Base-by-base conservation (phyloP, 345 rosid species). In the Citrus sinensis region DNA sequence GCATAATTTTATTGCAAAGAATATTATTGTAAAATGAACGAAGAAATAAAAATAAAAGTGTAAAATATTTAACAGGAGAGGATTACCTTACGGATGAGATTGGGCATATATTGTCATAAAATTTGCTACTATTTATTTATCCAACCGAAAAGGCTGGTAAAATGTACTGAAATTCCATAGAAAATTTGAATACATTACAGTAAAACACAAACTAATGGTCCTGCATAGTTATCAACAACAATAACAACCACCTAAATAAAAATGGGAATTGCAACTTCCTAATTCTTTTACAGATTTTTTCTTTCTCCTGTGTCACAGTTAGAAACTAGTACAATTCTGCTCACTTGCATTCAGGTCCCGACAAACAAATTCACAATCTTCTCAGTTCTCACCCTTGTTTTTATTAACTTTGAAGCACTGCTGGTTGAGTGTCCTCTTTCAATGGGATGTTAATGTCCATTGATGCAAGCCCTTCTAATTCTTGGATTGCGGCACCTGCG, bases 391-490 rank as follows among this genome's bases (percentile, higher is more conserved):
- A 11, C 51, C 54, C 29, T 5, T 59, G 63, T 46, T 24, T 29
- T 77, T 24, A 16, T 58, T 14, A 78, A 40, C 24, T 62, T 39
- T 46, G 79, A 1, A 63, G 7, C 24, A 77, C 68, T 19, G 58
- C 73, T 9, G 46, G 76, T 34, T 61, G 58, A 73, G 83, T 74
- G 35, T 83, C 91, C 73, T 81, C 86, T 8, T 34, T 78, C 54
- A 78, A 68, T 14, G 89, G 85, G 29, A 73, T 78, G 35, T 63
- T 64, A 2, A 86, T 80, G 80, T 89, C 94, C 81, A 86, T 71
- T 1, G 83, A 62, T 7, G 87, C 88, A 20, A 96, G 90, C 49
- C 84, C 92, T 85, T 92, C 97, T 62, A 96, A 80, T 65, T 91
- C 91, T 59, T 85, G 83, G 65, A 91, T 85, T 9, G 95, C 97